Conservation (phyloP, 2,329 filamentous ascomycete species). For the Sphaerulina musiva region DNA sequence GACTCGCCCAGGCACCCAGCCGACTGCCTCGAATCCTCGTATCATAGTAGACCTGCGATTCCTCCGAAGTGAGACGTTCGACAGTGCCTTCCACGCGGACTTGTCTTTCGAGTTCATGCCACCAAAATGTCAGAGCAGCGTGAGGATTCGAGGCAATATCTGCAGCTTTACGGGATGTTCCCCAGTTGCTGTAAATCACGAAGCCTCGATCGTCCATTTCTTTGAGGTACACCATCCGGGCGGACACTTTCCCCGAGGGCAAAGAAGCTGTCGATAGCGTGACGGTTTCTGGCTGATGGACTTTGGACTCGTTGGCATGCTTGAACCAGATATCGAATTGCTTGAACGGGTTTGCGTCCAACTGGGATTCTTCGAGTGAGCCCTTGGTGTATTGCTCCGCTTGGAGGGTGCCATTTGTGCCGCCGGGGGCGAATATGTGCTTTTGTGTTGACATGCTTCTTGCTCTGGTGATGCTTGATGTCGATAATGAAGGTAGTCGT, state of each 20-base stretch:
- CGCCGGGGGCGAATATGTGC: constrained; percentile 57
- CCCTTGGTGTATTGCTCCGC: constrained; percentile 70
- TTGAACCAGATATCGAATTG: constrained; percentile 92
- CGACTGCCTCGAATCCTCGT: constrained; percentile 69
- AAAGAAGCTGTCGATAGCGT: constrained; percentile 78
- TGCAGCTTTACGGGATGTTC: constrained; percentile 60
- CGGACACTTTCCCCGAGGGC: constrained; percentile 75
- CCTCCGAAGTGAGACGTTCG: constrained; percentile 59
- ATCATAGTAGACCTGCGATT: constrained; percentile 63
- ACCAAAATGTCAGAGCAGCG: constrained; percentile 84
- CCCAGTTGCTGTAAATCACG: constrained; percentile 91
- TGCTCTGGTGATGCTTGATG: not conserved
- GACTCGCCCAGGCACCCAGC: constrained; percentile 88
- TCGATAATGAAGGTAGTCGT: not conserved
- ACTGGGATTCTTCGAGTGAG: constrained; percentile 55
- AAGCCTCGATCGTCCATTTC: constrained; percentile 80
- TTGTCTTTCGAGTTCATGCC: constrained; percentile 79
- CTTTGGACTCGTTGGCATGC: constrained; percentile 54
- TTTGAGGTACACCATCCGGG: constrained; percentile 88
- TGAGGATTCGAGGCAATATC: constrained; percentile 69
- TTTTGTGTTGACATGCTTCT: constrained; percentile 29
- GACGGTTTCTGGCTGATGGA: constrained; percentile 79
- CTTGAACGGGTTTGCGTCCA: constrained; percentile 59
- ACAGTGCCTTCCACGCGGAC: constrained; percentile 78
- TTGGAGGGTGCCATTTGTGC: constrained; percentile 52